Base-by-base conservation (phyloP, 1,139 yeast species). In the Yamadazyma diospyri region DNA sequence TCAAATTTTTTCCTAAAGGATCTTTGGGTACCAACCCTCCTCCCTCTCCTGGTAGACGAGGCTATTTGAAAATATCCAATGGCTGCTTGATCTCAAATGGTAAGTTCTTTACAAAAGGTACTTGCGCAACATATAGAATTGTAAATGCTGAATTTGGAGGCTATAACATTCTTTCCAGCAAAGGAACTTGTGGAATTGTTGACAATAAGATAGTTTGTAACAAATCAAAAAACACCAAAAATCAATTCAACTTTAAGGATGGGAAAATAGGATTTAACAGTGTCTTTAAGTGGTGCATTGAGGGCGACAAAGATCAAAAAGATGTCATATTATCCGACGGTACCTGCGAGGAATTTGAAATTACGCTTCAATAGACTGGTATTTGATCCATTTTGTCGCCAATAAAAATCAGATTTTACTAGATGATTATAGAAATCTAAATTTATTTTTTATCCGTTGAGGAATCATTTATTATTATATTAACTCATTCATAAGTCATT, bases 31-130 rank as follows among this genome's bases (percentile, higher is more conserved):
- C 7, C 6, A 62, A 65, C 10, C 65, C 69, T 19, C 61, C 68
- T 1, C 50, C 48, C 17, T 37, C 34, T 13, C 43, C 50, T 21
- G 45, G 45, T 8, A 68, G 66, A n/a, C 64, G 59, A 46, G 57
- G 88, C 28, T 74, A 69, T 42, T 61, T 81, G 16, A 59, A 72
- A 16, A 74, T 68, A 11, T 72, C 78, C 35, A 53, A 67, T 5
- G 96, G 95, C 2, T 87, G 96, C 60, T 62, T 89, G 36, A 89
- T 88, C 47, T 76, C 83, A 40, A 84, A 78, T 49, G 97, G 97
- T 5, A 75, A 78, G 46, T 88, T 94, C 89, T 86, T 81, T 59
- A 59, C 72, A 5, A 69, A 77, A 23, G 97, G 97, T 1, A 79
- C 95, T 1, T 89, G 97, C 59, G 97, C 96, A 3, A 78, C 83